These are phyloP conservation scores for Tetrapisispora arboricola DNA, from an alignment of 805 yeast genomes.

Conservation along the genomic window DNA sequence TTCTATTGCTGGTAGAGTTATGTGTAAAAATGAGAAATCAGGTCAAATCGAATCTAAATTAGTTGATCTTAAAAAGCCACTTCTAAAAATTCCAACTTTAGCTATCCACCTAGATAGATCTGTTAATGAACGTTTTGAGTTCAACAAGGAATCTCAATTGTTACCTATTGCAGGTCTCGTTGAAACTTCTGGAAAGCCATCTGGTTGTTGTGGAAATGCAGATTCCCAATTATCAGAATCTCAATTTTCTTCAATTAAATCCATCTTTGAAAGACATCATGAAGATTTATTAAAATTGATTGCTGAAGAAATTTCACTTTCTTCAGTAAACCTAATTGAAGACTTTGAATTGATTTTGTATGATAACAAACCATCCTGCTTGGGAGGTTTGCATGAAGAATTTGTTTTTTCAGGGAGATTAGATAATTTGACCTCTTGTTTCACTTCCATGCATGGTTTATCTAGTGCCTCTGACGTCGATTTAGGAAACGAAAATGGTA, in stretches of 20 bases:
- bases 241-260: conserved; percentile 40
- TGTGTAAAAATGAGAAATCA: conserved; percentile 39
- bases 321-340: conserved; percentile 47
- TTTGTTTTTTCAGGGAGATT: conserved; percentile 85
- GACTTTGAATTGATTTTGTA: conserved; percentile 83
- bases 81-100: conserved; percentile 84
- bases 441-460: conserved; percentile 63
- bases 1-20: conserved; percentile 84
- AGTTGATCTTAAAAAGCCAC: conserved; percentile 71
- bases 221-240: conserved; percentile 13
- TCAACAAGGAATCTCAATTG: conserved; percentile 79
- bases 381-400: conserved; percentile 88
- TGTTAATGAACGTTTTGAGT: conserved; percentile 68
- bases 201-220: conserved; percentile 40
- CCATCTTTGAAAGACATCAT: conserved; percentile 67
- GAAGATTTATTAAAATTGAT: conserved; percentile 56
- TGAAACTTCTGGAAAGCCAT: conserved; percentile 13
- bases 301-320: conserved; percentile 52
- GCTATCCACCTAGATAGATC: conserved; percentile 86
- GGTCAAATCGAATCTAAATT: conserved; percentile 53
- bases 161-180: conserved; percentile 74
- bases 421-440: conserved; percentile 86
- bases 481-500: conserved; percentile 42
- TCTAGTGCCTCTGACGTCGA: conserved; percentile 39
- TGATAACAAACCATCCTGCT: conserved; percentile 71